A percentile compares a stretch with the other conserved stretches of the same genome.
Conservation (phyloP, 2,329 filamentous ascomycete genomes). For the Monosporascus sp. region DNA sequence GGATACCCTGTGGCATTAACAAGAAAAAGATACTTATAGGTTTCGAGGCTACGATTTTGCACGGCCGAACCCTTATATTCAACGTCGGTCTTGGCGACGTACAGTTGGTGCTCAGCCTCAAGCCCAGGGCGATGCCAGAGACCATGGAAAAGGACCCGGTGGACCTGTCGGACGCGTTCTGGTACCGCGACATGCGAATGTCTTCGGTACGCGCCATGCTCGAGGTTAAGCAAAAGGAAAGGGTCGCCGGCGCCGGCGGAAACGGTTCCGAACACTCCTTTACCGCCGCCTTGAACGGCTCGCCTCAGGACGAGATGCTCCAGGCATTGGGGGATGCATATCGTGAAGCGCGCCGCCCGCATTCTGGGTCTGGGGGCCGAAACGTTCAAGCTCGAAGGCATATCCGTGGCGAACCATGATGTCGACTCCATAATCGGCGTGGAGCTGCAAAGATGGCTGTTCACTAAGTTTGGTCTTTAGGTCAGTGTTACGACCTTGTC, state of each 20-base stretch:
- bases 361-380: slow-evolving; percentile 15
- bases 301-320: slow-evolving; percentile 7
- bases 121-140: too few species aligned
- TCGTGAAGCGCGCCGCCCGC: slow-evolving; percentile 13
- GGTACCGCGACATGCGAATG: slow-evolving; percentile 20
- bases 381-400: slow-evolving; percentile 5
- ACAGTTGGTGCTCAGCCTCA: slow-evolving; percentile 1
- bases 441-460: slow-evolving; percentile 30
- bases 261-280: slow-evolving; percentile 8
- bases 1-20: slow-evolving; percentile 6
- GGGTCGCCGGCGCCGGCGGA: neutral
- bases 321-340: slow-evolving; percentile 14
- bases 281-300: slow-evolving; percentile 7
- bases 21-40: slow-evolving; percentile 4
- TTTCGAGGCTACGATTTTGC: slow-evolving; percentile 4
- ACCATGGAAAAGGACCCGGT: slow-evolving; percentile 7
- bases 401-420: slow-evolving; percentile 19
- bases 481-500: too few species aligned
- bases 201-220: slow-evolving; percentile 8
- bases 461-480: slow-evolving; percentile 20
- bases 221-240: slow-evolving; percentile 1
- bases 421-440: slow-evolving; percentile 30
- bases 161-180: slow-evolving; percentile 15
- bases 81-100: slow-evolving; percentile 19
- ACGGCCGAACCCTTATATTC: slow-evolving; percentile 5